Percentiles rank a stretch among this genome's conserved stretches.
These are phyloP conservation scores for Dalechampia spathulata DNA, from an alignment of 441 rosid species.

Conservation along the genomic window DNA sequence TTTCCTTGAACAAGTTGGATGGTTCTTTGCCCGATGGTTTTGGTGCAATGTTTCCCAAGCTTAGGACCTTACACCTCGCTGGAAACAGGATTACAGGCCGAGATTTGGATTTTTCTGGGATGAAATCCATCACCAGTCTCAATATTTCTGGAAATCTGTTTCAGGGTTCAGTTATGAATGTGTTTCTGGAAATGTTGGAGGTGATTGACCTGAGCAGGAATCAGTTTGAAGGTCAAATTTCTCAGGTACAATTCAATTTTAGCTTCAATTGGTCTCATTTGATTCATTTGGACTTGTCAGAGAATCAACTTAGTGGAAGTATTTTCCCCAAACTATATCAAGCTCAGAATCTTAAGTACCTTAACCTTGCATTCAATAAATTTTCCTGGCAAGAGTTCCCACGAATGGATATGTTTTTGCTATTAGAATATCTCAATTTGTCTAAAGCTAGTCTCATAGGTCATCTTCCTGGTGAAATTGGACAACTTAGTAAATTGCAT, in stretches of 20 bases:
- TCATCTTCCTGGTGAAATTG: constrained; percentile 50
- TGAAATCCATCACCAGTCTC: constrained; percentile 51
- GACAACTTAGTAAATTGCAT: constrained; percentile 38
- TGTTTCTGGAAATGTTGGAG: constrained; percentile 40
- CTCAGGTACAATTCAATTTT: constrained; percentile 67
- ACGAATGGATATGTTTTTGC: constrained; percentile 29
- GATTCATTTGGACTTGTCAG: constrained; percentile 77
- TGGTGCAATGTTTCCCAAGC: constrained; percentile 66
- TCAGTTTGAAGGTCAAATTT: constrained; percentile 68
- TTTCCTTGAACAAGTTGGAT: constrained; percentile 59
- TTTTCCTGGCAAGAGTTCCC: constrained; percentile 58
- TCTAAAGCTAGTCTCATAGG: constrained; percentile 62
- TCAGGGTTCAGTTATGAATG: constrained; percentile 49
- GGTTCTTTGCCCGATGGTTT: constrained; percentile 71
- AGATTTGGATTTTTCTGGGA: constrained; percentile 36
- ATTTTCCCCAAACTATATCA: constrained; percentile 38
- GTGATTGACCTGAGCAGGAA: constrained; percentile 73
- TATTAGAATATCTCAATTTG: constrained; percentile 69
- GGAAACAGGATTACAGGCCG: constrained; percentile 53
- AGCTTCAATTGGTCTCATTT: constrained; percentile 49
- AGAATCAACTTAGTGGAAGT: constrained; percentile 76
- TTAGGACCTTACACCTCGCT: constrained; percentile 56
- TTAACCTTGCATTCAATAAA: constrained; percentile 73
- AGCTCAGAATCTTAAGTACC: constrained; percentile 52
- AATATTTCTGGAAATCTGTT: constrained; percentile 67